These are phyloP conservation scores for Coniochaeta sp. DNA, from an alignment of 2,329 filamentous ascomycete species.

Conservation along the genomic window DNA sequence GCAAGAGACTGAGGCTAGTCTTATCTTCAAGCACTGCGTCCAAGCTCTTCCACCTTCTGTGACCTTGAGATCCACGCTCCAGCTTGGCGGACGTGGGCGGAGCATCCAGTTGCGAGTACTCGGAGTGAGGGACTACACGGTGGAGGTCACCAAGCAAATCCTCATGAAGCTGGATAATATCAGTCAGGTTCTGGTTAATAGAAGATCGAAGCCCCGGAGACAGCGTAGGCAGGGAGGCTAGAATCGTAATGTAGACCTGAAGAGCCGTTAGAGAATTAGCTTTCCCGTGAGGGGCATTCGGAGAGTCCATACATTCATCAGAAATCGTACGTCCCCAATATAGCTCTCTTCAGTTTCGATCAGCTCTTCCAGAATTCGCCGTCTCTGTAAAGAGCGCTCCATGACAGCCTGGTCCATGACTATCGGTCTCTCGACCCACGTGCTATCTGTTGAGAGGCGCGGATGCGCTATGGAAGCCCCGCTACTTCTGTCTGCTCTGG, in stretches of 20 bases:
- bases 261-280: constrained; percentile 10
- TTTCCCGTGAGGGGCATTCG: neutral
- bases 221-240: constrained; percentile 62
- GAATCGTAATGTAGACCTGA: constrained; percentile 67
- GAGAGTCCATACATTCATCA: constrained; percentile 62
- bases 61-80: constrained; percentile 15
- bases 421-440: constrained; percentile 46
- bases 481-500: constrained; percentile 55
- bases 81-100: constrained; percentile 11
- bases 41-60: constrained; percentile 41
- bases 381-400: constrained; percentile 65
- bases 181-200: constrained; percentile 71
- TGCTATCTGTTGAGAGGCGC: constrained; percentile 60
- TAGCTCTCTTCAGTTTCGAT: constrained; percentile 83
- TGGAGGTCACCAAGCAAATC: constrained; percentile 71
- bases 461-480: constrained; percentile 50
- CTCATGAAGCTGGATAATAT: constrained; percentile 78
- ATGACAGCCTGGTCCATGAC: constrained; percentile 60
- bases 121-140: constrained; percentile 59
- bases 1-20: constrained; percentile 30
- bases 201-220: constrained; percentile 58
- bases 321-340: constrained; percentile 75
- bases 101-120: constrained; percentile 42
- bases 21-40: constrained; percentile 36
- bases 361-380: constrained; percentile 77